Percentiles rank a stretch among this genome's conserved stretches.
phyloP scores from a whole-genome alignment of 805 yeast species.

The Yarrowia yakushimensis region DNA sequence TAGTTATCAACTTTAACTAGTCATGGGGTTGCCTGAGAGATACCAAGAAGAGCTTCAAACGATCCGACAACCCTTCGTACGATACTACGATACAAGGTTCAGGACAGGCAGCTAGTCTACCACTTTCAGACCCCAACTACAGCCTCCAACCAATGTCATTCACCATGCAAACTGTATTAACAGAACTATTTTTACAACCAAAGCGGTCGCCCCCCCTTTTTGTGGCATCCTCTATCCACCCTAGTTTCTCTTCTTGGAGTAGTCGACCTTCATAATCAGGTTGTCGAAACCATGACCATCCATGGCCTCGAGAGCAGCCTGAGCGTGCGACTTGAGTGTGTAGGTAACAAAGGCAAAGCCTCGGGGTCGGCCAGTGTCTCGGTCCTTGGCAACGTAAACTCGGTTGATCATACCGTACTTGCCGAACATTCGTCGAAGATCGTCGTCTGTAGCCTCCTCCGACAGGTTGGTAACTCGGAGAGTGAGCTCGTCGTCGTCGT shows the following conservation, averaged over 20 bases:
- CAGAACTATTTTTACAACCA: slow-evolving; percentile 20
- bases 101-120: too few species aligned
- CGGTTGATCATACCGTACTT: slow-evolving; percentile 67
- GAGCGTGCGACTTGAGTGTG: slow-evolving; percentile 59
- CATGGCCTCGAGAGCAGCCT: slow-evolving; percentile 67
- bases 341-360: slow-evolving; percentile 93
- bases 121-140: background rate
- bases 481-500: slow-evolving; percentile 81
- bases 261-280: slow-evolving; percentile 59
- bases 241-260: slow-evolving; percentile 35
- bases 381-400: slow-evolving; percentile 80
- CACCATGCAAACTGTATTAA: slow-evolving; percentile 25
- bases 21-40: too few species aligned
- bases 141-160: background rate
- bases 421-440: slow-evolving; percentile 69
- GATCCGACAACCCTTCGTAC: too few species aligned
- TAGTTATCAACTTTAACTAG: too few species aligned
- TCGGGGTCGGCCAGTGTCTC: slow-evolving; percentile 89
- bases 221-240: background rate
- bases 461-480: slow-evolving; percentile 89
- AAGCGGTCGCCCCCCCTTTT: background rate
- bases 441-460: slow-evolving; percentile 76
- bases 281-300: slow-evolving; percentile 92
- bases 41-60: too few species aligned
- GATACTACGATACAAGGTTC: too few species aligned